These are phyloP conservation scores for Microbotryomycetes sp. DNA, from an alignment of 1,284 basidiomycete species.

Conservation along the genomic window DNA sequence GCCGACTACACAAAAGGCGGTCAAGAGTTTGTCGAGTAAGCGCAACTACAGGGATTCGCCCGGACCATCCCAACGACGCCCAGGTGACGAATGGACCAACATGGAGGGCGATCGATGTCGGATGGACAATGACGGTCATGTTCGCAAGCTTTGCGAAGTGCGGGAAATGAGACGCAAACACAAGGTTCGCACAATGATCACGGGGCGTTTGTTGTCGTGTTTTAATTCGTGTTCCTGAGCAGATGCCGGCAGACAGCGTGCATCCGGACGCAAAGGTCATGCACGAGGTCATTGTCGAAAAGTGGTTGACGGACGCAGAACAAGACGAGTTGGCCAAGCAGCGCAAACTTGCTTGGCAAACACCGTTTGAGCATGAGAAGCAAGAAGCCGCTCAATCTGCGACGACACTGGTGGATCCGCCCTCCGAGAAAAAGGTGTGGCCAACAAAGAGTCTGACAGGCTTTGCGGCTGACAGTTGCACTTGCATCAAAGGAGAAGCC, in stretches of 20 bases:
- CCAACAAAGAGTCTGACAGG: too few relatives aligned
- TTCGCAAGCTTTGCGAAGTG: constrained; percentile 18
- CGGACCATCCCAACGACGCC: not conserved
- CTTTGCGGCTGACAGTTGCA: too few relatives aligned
- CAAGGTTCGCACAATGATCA: not conserved
- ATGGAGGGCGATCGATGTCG: constrained; percentile 24
- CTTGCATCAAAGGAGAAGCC: not conserved
- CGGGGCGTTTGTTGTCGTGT: too few relatives aligned
- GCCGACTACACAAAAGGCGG: not conserved
- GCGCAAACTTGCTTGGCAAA: constrained; percentile 27
- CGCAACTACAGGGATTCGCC: not conserved
- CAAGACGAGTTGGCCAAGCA: constrained; percentile 2
- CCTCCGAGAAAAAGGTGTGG: too few relatives aligned
- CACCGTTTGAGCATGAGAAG: constrained; percentile 10
- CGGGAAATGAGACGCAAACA: constrained; percentile 17
- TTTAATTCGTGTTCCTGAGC: not conserved
- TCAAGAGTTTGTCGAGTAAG: not conserved
- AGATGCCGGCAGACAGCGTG: constrained; percentile 16
- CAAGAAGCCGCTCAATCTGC: not conserved
- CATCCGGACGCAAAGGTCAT: constrained; percentile 19
- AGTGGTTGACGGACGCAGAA: constrained; percentile 22
- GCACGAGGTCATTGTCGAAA: constrained; percentile 26
- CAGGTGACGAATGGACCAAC: constrained; percentile 24
- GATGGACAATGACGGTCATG: constrained; percentile 10
- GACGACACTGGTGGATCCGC: too few relatives aligned